Conservation (phyloP, 2,329 filamentous ascomycete genomes). For the Whalleya microplaca region DNA sequence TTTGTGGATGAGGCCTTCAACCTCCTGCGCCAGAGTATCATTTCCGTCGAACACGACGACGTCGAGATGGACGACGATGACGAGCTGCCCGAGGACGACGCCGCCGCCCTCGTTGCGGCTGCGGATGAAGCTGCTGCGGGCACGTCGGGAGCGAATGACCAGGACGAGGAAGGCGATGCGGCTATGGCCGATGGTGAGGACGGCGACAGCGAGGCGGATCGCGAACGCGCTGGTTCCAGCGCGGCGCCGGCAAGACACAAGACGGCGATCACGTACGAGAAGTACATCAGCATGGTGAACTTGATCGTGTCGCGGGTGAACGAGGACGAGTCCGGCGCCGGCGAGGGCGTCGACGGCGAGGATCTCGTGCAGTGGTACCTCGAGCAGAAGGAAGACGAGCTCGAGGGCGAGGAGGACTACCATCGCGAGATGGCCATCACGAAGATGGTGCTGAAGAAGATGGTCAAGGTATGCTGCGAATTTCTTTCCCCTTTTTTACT, state of each 20-base stretch:
- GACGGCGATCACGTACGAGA: slow-evolving; percentile 86
- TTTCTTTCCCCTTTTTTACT: slow-evolving; percentile 1
- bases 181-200: slow-evolving; percentile 49
- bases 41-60: slow-evolving; percentile 96
- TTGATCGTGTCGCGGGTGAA: slow-evolving; percentile 80
- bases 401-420: slow-evolving; percentile 81
- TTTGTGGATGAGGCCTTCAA: slow-evolving; percentile 95
- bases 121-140: slow-evolving; percentile 47
- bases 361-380: slow-evolving; percentile 87
- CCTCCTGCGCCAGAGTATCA: slow-evolving; percentile 90
- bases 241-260: slow-evolving; percentile 63
- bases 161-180: slow-evolving; percentile 47
- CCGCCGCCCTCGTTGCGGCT: slow-evolving; percentile 50
- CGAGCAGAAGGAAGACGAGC: slow-evolving; percentile 83
- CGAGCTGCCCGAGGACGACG: slow-evolving; percentile 51
- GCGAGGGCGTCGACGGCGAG: slow-evolving; percentile 84
- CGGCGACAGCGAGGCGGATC: slow-evolving; percentile 51
- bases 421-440: slow-evolving; percentile 60
- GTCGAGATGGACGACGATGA: slow-evolving; percentile 86
- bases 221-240: slow-evolving; percentile 43
- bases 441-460: slow-evolving; percentile 84
- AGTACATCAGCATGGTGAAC: slow-evolving; percentile 91
- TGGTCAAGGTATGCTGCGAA: slow-evolving; percentile 78
- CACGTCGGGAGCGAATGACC: slow-evolving; percentile 41
- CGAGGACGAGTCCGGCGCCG: slow-evolving; percentile 74